Evolutionary conservation across 2,329 filamentous ascomycete genomes (phyloP), one percentile per base, ranked within the genome.

Genomic region (Ploettnerulaceae sp.): DNA sequence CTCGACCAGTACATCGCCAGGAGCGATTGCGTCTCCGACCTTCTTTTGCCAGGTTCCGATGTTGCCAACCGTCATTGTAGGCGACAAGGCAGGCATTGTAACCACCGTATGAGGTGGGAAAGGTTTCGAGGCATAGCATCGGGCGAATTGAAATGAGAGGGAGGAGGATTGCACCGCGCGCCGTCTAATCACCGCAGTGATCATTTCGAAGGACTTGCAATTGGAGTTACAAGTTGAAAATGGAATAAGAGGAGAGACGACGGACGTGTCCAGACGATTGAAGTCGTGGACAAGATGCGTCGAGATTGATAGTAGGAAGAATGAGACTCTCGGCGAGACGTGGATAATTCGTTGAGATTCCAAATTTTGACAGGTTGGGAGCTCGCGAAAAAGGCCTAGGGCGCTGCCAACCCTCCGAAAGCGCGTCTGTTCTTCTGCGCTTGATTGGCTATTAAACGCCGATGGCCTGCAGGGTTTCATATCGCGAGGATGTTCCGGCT

Each of bases 1-100:
- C 77, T 95, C 90, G 59, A 95, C 90, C 60, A 98, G 74, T 36
- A 98, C 93, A 67, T 98, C 93, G 67, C 93, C 93, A 42, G 94
- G 90, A 48, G 80, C 74, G 68, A 98, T 83, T 54, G 75, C 65
- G 69, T 98, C 93, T 66, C 93, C 93, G 58, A 82, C 77, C 75
- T 96, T 94, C 81, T 97, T 98, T 75, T 97, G 89, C 93, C 93
- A 98, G 56, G 82, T 75, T 62, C 93, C 94, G 69, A 98, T 95
- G 75, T 95, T 95, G 67, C 93, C 93, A 53, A 87, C 77, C 55
- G 87, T 90, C 93, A 98, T 98, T 61, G 93, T 98, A 45, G 93
- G 93, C 54, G 93, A 98, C 63, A 98, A 78, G 49, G 93, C 93
- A 57, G 93, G 93, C 93, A 98, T 98, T 76, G 82, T 93, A 74